Conservation (phyloP, 2,329 filamentous ascomycete genomes). For the Aspergillus spinulosporus region DNA sequence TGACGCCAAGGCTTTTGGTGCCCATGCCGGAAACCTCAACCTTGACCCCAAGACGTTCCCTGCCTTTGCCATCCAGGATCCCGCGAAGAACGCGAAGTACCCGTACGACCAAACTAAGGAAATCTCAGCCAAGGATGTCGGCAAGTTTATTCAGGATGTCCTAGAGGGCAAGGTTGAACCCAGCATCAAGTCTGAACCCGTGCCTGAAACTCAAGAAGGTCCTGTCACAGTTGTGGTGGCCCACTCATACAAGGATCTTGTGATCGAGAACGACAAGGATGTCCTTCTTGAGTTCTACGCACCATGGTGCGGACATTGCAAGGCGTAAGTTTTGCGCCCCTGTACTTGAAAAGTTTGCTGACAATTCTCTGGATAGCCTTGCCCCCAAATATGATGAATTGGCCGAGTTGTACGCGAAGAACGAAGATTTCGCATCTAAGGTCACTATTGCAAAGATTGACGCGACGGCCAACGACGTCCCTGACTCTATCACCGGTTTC, state of each 20-base stretch:
- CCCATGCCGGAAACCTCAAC: constrained; percentile 95
- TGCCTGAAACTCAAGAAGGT: constrained; percentile 90
- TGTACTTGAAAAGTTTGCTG: background rate
- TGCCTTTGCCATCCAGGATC: constrained; percentile 96
- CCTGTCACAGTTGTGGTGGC: constrained; percentile 86
- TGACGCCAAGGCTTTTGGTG: constrained; percentile 89
- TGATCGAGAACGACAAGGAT: constrained; percentile 93
- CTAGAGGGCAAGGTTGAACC: constrained; percentile 84
- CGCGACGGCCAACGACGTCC: constrained; percentile 92
- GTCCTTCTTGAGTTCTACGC: constrained; percentile 98
- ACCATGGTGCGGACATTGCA: constrained; percentile 75
- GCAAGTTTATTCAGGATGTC: constrained; percentile 83
- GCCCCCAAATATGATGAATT: constrained; percentile 69
- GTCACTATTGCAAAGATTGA: constrained; percentile 85
- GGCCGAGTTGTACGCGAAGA: constrained; percentile 55
- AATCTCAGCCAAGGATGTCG: constrained; percentile 71
- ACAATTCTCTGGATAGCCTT: constrained; percentile 43
- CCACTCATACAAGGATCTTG: constrained; percentile 87
- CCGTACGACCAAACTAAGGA: constrained; percentile 83
- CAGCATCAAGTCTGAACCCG: constrained; percentile 97
- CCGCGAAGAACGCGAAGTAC: constrained; percentile 93
- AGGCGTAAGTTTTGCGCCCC: constrained; percentile 50
- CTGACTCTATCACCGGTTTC: constrained; percentile 96
- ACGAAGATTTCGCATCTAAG: constrained; percentile 55
- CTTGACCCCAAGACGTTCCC: constrained; percentile 94